Conservation (phyloP, 441 rosid genomes). For the Pelargonium fulgidum region DNA sequence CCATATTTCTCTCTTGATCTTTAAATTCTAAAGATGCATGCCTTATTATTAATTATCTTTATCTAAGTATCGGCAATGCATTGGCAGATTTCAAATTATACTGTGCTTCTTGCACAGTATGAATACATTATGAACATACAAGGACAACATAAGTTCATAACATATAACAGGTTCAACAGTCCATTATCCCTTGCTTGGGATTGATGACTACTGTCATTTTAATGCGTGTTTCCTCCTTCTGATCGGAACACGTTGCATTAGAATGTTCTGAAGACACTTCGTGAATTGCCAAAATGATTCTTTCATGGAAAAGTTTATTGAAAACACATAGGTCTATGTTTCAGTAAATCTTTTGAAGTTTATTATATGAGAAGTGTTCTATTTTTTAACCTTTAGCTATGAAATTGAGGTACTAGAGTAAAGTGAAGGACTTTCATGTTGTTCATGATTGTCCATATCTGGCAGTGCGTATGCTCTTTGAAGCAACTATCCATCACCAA, state of each 20-base stretch:
- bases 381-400: background rate
- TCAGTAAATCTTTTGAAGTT: too few relatives aligned
- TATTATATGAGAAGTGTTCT: background rate
- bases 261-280: background rate
- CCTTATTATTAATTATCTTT: background rate
- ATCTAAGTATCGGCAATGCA: background rate
- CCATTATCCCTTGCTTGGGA: background rate
- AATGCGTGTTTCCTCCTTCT: background rate
- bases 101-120: background rate
- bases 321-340: background rate
- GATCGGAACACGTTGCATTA: background rate
- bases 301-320: background rate
- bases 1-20: background rate
- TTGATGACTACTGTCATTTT: background rate
- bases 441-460: background rate
- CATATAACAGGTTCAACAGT: background rate
- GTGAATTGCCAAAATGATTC: background rate
- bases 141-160: too few relatives aligned
- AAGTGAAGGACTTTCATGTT: slow-evolving; percentile 3
- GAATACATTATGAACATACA: too few relatives aligned
- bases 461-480: background rate
- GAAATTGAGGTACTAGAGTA: background rate
- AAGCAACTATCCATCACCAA: background rate
- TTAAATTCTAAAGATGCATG: background rate
- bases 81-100: background rate